These are phyloP conservation scores for Polytrichum formosum DNA, from an alignment of 225 moss, liverwort and hornwort species.

Conservation along the genomic window DNA sequence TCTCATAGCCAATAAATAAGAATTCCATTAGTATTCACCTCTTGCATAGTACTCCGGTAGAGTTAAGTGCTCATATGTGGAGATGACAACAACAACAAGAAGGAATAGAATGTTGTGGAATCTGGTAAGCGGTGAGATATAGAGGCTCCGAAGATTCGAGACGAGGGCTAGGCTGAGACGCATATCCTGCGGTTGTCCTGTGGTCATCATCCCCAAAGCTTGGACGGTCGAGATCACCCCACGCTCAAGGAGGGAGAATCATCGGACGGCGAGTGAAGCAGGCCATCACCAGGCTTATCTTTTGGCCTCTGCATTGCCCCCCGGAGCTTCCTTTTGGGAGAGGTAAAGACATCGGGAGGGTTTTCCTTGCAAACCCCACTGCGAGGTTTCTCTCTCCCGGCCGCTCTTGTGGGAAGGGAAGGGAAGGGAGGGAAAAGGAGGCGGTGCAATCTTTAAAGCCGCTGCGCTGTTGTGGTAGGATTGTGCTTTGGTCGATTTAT, in stretches of 20 bases:
- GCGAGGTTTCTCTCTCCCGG: background rate
- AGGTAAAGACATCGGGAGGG: background rate
- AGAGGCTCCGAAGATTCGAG: too few relatives aligned
- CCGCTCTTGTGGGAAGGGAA: background rate
- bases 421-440: background rate
- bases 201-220: background rate
- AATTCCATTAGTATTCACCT: too few relatives aligned
- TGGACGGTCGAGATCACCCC: background rate
- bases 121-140: too few relatives aligned
- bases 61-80: too few relatives aligned
- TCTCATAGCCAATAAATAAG: too few relatives aligned
- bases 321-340: background rate
- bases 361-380: background rate
- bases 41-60: too few relatives aligned
- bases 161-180: too few relatives aligned
- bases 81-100: too few relatives aligned
- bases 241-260: background rate
- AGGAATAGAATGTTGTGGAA: too few relatives aligned
- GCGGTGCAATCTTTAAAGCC: too few relatives aligned
- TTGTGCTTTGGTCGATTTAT: background rate
- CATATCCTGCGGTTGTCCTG: slow-evolving; percentile 5
- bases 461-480: background rate
- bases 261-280: background rate
- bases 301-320: background rate
- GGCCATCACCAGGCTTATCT: background rate